Evolutionary conservation across 75 land plant species (phyloP), one percentile per base, ranked within the genome.

Genomic region (Selaginella tamariscina): DNA sequence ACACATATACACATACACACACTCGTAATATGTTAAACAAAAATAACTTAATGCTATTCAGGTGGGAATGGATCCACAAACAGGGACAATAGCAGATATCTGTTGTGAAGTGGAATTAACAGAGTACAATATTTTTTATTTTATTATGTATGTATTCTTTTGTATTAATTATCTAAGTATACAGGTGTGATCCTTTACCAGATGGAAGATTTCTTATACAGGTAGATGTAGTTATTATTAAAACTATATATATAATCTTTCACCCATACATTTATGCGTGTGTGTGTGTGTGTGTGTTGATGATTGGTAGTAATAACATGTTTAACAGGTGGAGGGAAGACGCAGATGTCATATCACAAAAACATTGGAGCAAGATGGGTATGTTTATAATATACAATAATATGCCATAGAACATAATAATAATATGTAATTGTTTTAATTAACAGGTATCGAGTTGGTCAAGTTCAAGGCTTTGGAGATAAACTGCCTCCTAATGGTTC

Each of bases 291-390:
- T 49, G 54, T 49, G 11, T 49, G 11, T 49, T 49, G 18, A 11
- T 49, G 11, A 11, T 49, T 49, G 54, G 54, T 11, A 20, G 54
- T 49, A 49, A 49, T 11, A 20, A 20, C 18, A 20, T 64, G n/a
- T 66, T 32, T 22, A 59, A 75, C 76, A 90, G 96, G 79, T 87
- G 72, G 88, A 87, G 79, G 85, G 91, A 56, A 85, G 88, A 2
- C 49, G 88, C 15, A 72, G 96, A 49, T 95, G 82, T 71, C 84
- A 77, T 23, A 88, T 91, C 24, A 30, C 79, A 28, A 78, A 78
- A 31, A 75, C 81, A 49, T 88, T 89, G 92, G 97, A 95, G 66
- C 99, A 95, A 75, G 99, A 95, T 79, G 99, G 99, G 99, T 91
- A 39, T 75, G 82, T 62, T 55, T 65, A 5, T 39, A n/a, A n/a